Conservation (phyloP, 2,329 filamentous ascomycete genomes). For the Penicillium capsulatum region DNA sequence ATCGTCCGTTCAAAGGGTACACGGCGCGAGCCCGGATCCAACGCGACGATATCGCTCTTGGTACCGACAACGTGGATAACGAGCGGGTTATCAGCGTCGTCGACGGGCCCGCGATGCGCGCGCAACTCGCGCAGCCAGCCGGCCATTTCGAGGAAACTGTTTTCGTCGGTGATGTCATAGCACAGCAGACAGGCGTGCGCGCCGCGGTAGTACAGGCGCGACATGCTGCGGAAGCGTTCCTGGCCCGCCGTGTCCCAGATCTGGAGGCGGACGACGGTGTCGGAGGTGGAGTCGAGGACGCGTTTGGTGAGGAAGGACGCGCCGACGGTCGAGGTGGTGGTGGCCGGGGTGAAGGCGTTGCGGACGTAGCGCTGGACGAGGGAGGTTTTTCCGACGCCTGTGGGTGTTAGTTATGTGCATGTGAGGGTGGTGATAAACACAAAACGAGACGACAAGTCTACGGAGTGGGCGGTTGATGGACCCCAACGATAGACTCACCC, state of each 20-base stretch:
- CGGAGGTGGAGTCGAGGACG: constrained; percentile 75
- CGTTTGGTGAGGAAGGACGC: constrained; percentile 76
- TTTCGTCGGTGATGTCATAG: constrained; percentile 85
- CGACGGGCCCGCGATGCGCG: constrained; percentile 61
- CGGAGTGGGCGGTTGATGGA: neutral
- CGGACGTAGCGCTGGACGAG: constrained; percentile 50
- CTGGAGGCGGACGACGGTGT: constrained; percentile 83
- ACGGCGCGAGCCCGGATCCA: constrained; percentile 71
- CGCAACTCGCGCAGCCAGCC: constrained; percentile 83
- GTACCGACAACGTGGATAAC: constrained; percentile 94
- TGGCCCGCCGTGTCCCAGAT: constrained; percentile 97
- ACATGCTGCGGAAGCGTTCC: constrained; percentile 91
- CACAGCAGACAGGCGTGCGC: constrained; percentile 91
- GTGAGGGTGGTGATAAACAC: neutral
- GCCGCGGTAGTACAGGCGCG: constrained; percentile 90
- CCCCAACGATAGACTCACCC: too few species aligned
- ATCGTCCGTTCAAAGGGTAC: constrained; percentile 95
- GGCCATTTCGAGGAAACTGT: constrained; percentile 88
- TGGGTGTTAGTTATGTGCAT: neutral
- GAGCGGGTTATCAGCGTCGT: constrained; percentile 64
- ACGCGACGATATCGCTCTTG: constrained; percentile 83
- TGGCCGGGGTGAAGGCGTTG: constrained; percentile 42
- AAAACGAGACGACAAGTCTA: neutral
- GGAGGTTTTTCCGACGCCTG: constrained; percentile 52
- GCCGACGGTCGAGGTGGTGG: constrained; percentile 64